Evolutionary conservation across 2,329 filamentous ascomycete genomes (phyloP), one percentile per base, ranked within the genome.

Genomic region (Sarocladium strictum): DNA sequence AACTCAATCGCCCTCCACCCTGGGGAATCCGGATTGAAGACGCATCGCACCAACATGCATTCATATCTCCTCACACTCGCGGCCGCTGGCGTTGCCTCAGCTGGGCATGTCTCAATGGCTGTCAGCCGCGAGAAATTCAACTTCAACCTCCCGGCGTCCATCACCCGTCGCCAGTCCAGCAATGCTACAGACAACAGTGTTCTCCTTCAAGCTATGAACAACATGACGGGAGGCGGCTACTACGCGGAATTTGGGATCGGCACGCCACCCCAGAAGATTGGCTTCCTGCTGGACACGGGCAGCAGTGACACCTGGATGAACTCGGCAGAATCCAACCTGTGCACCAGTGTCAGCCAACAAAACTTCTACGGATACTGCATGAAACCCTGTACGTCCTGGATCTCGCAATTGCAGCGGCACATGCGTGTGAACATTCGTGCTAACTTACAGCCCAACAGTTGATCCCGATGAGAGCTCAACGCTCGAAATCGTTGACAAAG

Each of bases 251-350:
- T 86, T 40, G 68, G 69, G n/a, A 67, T 86, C 40, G 83, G 83
- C 51, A 83, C 81, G 0, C 83, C 83, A 1, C 69, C 72, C 0
- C 83, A 86, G 65, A 65, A 67, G 2, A 65, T 84, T 51, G 72
- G 67, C 53, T 71, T 86, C 60, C 72, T 80, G 53, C 73, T 85
- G 58, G 83, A 86, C 65, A 86, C 83, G 2, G 83, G 83, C 26
- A 84, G 79, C 64, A 83, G 78, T 59, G 83, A 86, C 63, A 76
- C 81, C 3, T 86, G 83, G 81, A 70, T 85, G 40, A 69, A 79
- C 58, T 81, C 84, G 3, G 73, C 77, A 14, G 70, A 71, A 52
- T 90, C 87, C 1, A 60, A 66, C 3, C 70, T 88, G 29, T 95
- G 90, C 67, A 65, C 65, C 14, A 72, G 68, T 45, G 15, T 11